These are phyloP conservation scores for Papiliotrema nemorosa DNA, from an alignment of 1,284 basidiomycete genomes.

Conservation along the genomic window DNA sequence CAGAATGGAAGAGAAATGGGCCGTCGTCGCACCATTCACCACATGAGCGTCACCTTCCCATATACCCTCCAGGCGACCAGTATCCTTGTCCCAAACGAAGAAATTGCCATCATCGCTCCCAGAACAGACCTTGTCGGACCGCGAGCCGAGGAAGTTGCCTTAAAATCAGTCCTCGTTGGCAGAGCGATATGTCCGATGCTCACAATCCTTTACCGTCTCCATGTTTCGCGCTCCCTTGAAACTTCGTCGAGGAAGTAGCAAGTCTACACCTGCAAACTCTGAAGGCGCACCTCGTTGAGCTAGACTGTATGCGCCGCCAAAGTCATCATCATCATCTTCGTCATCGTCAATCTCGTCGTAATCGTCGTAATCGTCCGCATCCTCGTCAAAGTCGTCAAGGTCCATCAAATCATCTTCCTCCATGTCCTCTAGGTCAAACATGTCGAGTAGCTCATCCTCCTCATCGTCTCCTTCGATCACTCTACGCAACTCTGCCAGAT, in stretches of 20 bases:
- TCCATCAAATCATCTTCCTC: slow-evolving; percentile 1
- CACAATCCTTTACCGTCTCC: slow-evolving; percentile 87
- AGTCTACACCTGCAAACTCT: slow-evolving; percentile 52
- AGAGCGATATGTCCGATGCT: slow-evolving; percentile 29
- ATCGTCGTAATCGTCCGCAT: background rate
- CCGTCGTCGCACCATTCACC: slow-evolving; percentile 68
- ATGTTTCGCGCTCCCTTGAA: slow-evolving; percentile 76
- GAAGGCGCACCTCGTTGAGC: background rate
- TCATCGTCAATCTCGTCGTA: slow-evolving; percentile 12
- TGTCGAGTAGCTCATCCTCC: too few relatives aligned
- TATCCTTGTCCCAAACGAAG: slow-evolving; percentile 75
- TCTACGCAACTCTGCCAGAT: background rate
- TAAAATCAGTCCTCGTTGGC: background rate
- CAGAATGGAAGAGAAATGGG: too few relatives aligned
- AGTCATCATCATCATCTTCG: slow-evolving; percentile 7
- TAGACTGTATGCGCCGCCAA: slow-evolving; percentile 15
- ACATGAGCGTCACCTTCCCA: slow-evolving; percentile 76
- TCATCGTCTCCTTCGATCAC: slow-evolving; percentile 3
- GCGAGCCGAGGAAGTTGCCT: slow-evolving; percentile 81
- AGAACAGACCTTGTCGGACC: slow-evolving; percentile 74
- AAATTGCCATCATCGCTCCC: slow-evolving; percentile 78
- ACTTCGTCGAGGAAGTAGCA: slow-evolving; percentile 64
- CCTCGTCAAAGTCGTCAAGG: background rate
- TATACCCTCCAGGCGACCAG: slow-evolving; percentile 65
- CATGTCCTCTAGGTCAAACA: background rate